These are phyloP conservation scores for Kluyveromyces sp. DNA, from an alignment of 1,139 yeast species.

Conservation along the genomic window DNA sequence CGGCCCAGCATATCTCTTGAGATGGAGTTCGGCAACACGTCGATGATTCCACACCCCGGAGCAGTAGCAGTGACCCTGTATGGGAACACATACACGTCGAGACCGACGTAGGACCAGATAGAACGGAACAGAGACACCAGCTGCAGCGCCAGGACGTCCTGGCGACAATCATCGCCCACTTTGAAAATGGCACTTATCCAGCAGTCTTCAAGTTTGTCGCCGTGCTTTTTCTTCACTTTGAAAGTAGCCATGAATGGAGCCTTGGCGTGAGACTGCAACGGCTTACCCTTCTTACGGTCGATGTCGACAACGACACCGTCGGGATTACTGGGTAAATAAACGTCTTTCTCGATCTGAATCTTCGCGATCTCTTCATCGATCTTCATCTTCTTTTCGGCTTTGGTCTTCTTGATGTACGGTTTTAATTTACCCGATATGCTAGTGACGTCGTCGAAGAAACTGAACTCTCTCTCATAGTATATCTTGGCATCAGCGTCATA, in stretches of 20 bases:
- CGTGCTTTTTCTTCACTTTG: constrained; percentile 55
- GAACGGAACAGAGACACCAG: constrained; percentile 85
- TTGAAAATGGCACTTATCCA: constrained; percentile 98
- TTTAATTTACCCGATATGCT: constrained; percentile 88
- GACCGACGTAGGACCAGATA: constrained; percentile 80
- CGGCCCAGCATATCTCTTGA: constrained; percentile 98
- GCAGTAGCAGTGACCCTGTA: constrained; percentile 97
- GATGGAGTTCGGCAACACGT: constrained; percentile 88
- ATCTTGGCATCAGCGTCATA: constrained; percentile 54
- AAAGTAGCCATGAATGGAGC: constrained; percentile 98
- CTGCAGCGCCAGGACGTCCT: constrained; percentile 91
- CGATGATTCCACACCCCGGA: constrained; percentile 98
- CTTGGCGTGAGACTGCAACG: constrained; percentile 97
- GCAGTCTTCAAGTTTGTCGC: constrained; percentile 33
- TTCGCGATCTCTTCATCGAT: constrained; percentile 93
- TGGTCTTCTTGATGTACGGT: constrained; percentile 87
- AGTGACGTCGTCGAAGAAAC: constrained; percentile 86
- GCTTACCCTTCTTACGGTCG: constrained; percentile 85
- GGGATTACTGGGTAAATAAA: constrained; percentile 92
- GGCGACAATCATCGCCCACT: constrained; percentile 98
- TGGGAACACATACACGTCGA: constrained; percentile 88
- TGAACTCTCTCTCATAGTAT: constrained; percentile 78
- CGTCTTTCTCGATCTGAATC: constrained; percentile 74
- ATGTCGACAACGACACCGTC: constrained; percentile 92
- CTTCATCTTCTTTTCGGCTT: constrained; percentile 92